Conservation (phyloP, 2,329 filamentous ascomycete genomes). For the Didymella sp. region DNA sequence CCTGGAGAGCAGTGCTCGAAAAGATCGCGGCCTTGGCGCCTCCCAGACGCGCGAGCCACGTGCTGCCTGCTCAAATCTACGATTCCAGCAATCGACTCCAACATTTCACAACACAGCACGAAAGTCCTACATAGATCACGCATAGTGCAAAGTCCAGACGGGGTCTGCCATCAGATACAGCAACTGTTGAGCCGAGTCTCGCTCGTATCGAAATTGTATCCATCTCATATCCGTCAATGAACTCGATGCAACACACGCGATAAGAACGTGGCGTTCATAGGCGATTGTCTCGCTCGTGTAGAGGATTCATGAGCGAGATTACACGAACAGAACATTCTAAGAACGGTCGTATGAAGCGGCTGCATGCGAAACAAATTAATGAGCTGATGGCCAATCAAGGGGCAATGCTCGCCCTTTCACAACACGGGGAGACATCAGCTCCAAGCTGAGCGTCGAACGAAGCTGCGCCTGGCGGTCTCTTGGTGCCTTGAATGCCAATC, state of each 20-base stretch:
- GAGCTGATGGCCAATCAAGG: conserved; percentile 5
- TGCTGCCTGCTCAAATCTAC: background rate
- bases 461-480: background rate
- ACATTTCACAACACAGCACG: background rate
- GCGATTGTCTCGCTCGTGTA: background rate
- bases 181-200: background rate
- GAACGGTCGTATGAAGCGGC: background rate
- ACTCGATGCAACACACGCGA: conserved; percentile 9
- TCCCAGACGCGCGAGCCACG: background rate
- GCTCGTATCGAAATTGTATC: conserved; percentile 3
- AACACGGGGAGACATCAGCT: background rate
- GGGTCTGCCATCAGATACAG: background rate
- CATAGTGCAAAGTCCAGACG: background rate
- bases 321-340: background rate
- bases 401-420: background rate
- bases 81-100: background rate
- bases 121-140: background rate
- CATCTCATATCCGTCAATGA: conserved; percentile 13
- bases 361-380: background rate
- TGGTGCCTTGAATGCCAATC: conserved; percentile 1
- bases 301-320: conserved; percentile 7
- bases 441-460: conserved; percentile 9
- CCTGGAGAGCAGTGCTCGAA: background rate
- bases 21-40: conserved; percentile 4
- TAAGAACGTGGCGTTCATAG: conserved; percentile 9